Evolutionary conservation across 2,329 filamentous ascomycete species (phyloP), one percentile per base, ranked within the genome.

Genomic region (Colletotrichum sp.): DNA sequence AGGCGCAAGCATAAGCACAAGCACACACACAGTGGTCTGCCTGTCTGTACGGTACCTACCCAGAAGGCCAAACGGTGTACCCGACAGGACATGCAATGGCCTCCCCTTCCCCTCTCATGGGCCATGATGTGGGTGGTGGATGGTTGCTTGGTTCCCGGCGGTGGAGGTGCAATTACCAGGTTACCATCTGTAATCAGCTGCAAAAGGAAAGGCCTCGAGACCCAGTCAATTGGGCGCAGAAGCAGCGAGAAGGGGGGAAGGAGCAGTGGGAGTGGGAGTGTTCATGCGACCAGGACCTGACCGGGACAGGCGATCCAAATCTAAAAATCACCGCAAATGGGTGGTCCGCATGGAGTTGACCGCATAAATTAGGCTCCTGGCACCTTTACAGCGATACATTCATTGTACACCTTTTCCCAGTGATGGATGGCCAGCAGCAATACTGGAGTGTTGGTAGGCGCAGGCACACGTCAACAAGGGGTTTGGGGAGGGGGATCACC

Each of bases 231-330:
- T 64, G 73, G 73, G 69, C 73, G 68, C 72, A 75, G 72, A 75
- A 64, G 62, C 44, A 0, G 34, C 59, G 21, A 64, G 62, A 64
- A 64, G 32, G 34, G 62, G 62, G 34, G 34, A 24, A 64, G 62
- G 32, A 44, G 62, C 32, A 44, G 32, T 44, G 66, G 30, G 34
- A 60, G 67, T 62, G 49, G 59, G 59, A 76, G 59, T 65, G 65
- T 76, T 76, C 74, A 76, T 76, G 74, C 74, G 70, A 76, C 70
- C 64, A 49, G 74, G 70, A 76, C 70, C 64, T 59, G 74, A 69
- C 74, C 74, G 71, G 74, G 74, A 74, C 74, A 74, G 74, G 74
- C 74, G 74, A 76, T 76, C 74, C 74, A 76, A 76, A 76, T 76
- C 74, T 76, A 76, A 73, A 73, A 73, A 68, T 24, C 49, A 60